phyloP scores from a whole-genome alignment of 2,329 filamentous ascomycete species.

The Aureobasidium melanogenum region DNA sequence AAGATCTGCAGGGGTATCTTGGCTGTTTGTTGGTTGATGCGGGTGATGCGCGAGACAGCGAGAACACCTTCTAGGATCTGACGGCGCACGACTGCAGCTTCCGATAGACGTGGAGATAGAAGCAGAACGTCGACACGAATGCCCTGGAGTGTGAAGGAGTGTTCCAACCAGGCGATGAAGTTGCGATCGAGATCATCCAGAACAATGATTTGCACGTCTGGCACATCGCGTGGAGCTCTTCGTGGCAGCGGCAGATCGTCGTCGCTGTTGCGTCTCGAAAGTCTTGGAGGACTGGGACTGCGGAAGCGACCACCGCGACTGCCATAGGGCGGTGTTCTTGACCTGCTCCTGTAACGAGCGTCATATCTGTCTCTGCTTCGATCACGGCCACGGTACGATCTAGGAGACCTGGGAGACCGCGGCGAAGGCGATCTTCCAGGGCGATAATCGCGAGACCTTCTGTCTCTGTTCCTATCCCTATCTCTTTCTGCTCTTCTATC shows the following conservation, averaged over 20 bases:
- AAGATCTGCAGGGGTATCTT: slow-evolving; percentile 81
- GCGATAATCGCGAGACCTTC: slow-evolving; percentile 50
- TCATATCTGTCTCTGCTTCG: slow-evolving; percentile 22
- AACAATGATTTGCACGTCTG: slow-evolving; percentile 82
- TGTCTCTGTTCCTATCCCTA: slow-evolving; percentile 34
- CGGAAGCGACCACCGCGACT: slow-evolving; percentile 36
- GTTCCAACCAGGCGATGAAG: slow-evolving; percentile 77
- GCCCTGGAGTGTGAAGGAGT: slow-evolving; percentile 60
- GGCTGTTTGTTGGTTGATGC: slow-evolving; percentile 55
- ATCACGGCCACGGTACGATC: background rate
- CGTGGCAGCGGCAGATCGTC: slow-evolving; percentile 63
- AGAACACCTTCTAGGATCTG: slow-evolving; percentile 85
- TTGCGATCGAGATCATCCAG: slow-evolving; percentile 68
- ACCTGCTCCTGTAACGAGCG: slow-evolving; percentile 29
- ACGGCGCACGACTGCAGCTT: slow-evolving; percentile 69
- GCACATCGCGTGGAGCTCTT: slow-evolving; percentile 64
- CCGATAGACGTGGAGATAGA: slow-evolving; percentile 65
- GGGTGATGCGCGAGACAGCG: slow-evolving; percentile 70
- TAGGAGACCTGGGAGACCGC: slow-evolving; percentile 15
- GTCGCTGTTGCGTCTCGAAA: slow-evolving; percentile 42
- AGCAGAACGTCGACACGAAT: slow-evolving; percentile 73
- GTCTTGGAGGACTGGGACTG: slow-evolving; percentile 53
- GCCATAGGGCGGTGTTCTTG: slow-evolving; percentile 31
- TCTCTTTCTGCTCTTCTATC: slow-evolving; percentile 13
- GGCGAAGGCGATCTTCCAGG: slow-evolving; percentile 39